Conservation (phyloP, 2,329 filamentous ascomycete genomes). For the Pseudogymnoascus sp. region DNA sequence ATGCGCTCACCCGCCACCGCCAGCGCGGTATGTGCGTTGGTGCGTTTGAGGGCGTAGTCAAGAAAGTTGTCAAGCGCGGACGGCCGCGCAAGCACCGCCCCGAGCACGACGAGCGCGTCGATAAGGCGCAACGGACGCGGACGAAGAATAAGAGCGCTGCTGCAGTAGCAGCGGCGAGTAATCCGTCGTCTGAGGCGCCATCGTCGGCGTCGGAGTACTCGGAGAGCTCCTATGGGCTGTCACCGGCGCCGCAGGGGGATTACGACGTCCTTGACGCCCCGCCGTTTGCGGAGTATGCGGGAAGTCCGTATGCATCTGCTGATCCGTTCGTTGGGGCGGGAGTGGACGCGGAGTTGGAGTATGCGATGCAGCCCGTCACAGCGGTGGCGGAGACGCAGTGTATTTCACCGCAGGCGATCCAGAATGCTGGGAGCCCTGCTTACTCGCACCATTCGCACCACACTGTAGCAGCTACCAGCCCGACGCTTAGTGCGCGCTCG, state of each 20-base stretch:
- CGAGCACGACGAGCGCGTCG: constrained; percentile 41
- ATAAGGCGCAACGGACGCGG: constrained; percentile 50
- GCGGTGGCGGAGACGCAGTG: constrained; percentile 15
- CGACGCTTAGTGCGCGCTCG: constrained; percentile 44
- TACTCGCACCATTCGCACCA: constrained; percentile 20
- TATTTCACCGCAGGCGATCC: constrained; percentile 26
- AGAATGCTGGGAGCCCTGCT: constrained; percentile 21
- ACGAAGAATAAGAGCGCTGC: constrained; percentile 42
- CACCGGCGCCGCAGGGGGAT: constrained; percentile 39
- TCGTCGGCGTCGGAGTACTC: constrained; percentile 51
- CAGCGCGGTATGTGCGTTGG: constrained; percentile 96
- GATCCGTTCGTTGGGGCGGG: constrained; percentile 33
- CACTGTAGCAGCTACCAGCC: constrained; percentile 25
- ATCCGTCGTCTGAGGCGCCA: constrained; percentile 16
- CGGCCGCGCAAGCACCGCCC: constrained; percentile 56
- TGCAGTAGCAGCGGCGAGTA: not conserved
- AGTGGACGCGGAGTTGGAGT: constrained; percentile 26
- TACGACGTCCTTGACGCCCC: constrained; percentile 34
- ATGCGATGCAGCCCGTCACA: constrained; percentile 14
- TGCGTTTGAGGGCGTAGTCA: constrained; percentile 74
- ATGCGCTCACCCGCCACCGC: constrained; percentile 86
- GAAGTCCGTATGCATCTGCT: constrained; percentile 29
- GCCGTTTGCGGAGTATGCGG: constrained; percentile 28
- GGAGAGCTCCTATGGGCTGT: constrained; percentile 48
- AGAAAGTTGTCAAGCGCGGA: constrained; percentile 60